Conservation (phyloP, 306 rosid genomes). For the Senna tora region DNA sequence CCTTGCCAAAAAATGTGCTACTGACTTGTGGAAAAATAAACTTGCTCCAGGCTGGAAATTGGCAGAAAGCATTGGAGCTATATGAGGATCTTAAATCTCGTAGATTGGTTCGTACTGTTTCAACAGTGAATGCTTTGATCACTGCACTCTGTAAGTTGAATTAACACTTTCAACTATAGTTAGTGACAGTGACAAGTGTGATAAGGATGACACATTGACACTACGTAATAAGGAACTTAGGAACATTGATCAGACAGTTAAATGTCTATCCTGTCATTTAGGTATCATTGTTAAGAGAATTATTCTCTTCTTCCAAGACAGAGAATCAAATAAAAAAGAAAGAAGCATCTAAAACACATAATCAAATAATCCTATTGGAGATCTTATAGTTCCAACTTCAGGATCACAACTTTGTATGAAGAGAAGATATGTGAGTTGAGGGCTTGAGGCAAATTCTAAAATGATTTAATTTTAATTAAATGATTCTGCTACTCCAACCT, state of each 20-base stretch:
- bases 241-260: not conserved
- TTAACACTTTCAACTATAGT: not conserved
- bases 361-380: not conserved
- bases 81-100: constrained; percentile 75
- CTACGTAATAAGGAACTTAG: not conserved
- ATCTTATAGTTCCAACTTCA: not conserved
- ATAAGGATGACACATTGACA: constrained; percentile 4
- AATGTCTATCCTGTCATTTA: not conserved
- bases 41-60: constrained; percentile 77
- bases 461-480: constrained; percentile 7
- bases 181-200: not conserved
- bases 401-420: not conserved
- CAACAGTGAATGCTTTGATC: constrained; percentile 90
- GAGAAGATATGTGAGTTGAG: constrained; percentile 2
- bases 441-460: constrained; percentile 8
- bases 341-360: not conserved
- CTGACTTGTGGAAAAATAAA: constrained; percentile 36
- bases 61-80: constrained; percentile 86
- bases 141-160: constrained; percentile 85
- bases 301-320: too few species aligned
- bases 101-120: constrained; percentile 63
- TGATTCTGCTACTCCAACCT: constrained; percentile 15
- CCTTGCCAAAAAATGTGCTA: constrained; percentile 34
- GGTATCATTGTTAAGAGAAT: too few species aligned
- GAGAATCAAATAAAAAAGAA: too few species aligned